Percentiles rank a stretch among this genome's conserved stretches.
These are phyloP conservation scores for Houttuynia cordata DNA, from an alignment of 164 flowering plant genomes.

Conservation along the genomic window DNA sequence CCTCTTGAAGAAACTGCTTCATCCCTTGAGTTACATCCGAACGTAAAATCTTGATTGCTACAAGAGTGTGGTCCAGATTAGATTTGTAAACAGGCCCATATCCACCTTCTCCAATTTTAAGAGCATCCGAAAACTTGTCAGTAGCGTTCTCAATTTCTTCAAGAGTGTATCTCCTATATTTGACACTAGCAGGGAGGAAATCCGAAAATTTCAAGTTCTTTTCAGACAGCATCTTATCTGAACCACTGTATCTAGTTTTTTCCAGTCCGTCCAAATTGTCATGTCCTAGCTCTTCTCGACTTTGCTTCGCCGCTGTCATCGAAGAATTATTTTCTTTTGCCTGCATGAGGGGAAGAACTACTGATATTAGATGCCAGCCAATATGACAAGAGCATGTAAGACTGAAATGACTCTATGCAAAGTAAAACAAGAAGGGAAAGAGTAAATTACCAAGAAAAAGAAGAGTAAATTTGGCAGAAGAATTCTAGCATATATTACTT, in stretches of 20 bases:
- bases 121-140: slow-evolving; percentile 26
- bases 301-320: slow-evolving; percentile 20
- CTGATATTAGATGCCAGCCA: not conserved
- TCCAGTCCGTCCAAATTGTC: not conserved
- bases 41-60: slow-evolving; percentile 56
- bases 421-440: not conserved
- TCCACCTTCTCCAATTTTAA: slow-evolving; percentile 74
- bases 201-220: no score
- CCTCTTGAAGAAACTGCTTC: slow-evolving; percentile 69
- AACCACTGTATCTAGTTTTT: not conserved
- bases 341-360: slow-evolving; percentile 17
- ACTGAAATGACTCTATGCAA: not conserved
- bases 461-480: no score
- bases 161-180: slow-evolving; percentile 37
- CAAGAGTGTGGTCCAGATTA: slow-evolving; percentile 39
- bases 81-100: slow-evolving; percentile 70
- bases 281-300: slow-evolving; percentile 10
- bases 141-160: slow-evolving; percentile 60
- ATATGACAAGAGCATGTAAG: not conserved
- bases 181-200: not conserved
- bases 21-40: slow-evolving; percentile 52
- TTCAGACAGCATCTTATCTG: no score
- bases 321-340: slow-evolving; percentile 22
- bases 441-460: no score
- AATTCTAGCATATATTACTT: no score